Base-by-base conservation (phyloP, 176 grass and related monocot genomes). In the Carex myosuroides region DNA sequence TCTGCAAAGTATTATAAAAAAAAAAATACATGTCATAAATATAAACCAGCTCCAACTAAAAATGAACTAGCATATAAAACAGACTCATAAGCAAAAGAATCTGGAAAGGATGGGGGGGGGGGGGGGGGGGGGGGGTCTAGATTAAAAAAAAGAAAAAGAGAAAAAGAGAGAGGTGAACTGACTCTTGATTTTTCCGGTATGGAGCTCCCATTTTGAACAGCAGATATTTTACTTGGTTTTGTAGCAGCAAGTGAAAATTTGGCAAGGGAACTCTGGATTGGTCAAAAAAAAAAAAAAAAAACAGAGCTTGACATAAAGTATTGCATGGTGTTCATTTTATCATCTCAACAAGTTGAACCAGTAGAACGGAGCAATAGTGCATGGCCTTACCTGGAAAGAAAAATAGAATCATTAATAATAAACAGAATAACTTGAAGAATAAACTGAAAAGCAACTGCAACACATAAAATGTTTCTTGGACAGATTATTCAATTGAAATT, bases 1-100 rank as follows among this genome's bases (percentile, higher is more conserved):
- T 84, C 92, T 97, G 90, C 86, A 84, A 20, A 48, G 18, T 48
- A 46, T 72, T 4, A 5, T 5, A 41, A 67, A n/a, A 61, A 13
- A 69, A 78, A 17, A 14, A 78, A 53, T 18, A 78, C 6, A 48
- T 42, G 18, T 81, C n/a, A 81, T 42, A n/a, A 30, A 81, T 64
- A 81, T 5, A 79, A 79, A 46, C 3, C 26, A 54, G 26, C 73
- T 53, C 73, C 18, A 44, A 53, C n/a, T 55, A 77, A 48, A 53
- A 78, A 14, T 21, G 64, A 67, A 33, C 29, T 33, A 33, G 13
- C 64, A 56, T 29, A 79, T 32, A 79, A 56, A 52, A 57, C 11
- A 79, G 41, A 33, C 13, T 32, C 4, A 46, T 60, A 52, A 12
- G 6, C 16, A 35, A 80, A 58, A 30, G 7, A 67, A 60, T 22